Base-by-base conservation (phyloP, 495 filamentous ascomycete species). In the Aspergillus avenaceus region DNA sequence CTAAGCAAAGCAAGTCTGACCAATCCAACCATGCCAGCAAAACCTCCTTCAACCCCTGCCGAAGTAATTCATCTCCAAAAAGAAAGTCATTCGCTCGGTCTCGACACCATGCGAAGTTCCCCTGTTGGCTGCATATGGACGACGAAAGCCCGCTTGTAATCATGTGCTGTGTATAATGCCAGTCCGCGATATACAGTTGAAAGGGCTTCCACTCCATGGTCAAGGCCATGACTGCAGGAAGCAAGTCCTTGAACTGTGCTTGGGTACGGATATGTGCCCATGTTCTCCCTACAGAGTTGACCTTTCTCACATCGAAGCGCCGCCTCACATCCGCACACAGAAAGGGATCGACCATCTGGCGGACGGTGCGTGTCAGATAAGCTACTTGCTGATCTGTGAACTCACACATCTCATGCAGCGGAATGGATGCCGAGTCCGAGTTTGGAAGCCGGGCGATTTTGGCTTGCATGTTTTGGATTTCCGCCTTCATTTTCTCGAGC, bases 401-500 rank as follows among this genome's bases (percentile, higher is more conserved):
- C 16, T 38, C 16, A 38, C 21, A 38, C 6, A 38, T 21, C 16
- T 19, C 34, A 9, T 38, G 5, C 16, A 38, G 12, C 21, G 34
- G 34, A 9, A 38, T 19, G 34, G 11, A 7, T 3, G 18, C 14
- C 11, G 34, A 18, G 13, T 38, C 34, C 21, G 3, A 7, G 16
- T 21, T 9, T 2, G 12, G 6, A 9, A 8, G 16, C 16, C 12
- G 3, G 14, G 7, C 12, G 16, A 38, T 38, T 8, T 8, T 21
- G 7, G 0, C 3, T n/a, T 38, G 34, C 34, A 38, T 38, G 21
- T 38, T 6, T 9, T 38, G 16, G 6, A 38, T 38, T 21, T 38
- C 34, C 34, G 8, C 7, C 16, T 38, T 38, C 34, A 38, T 2
- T 38, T 16, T 16, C 34, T 38, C 34, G 6, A 65, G 41, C 7